Conservation (phyloP, 1,139 yeast species). For the Lodderomyces theae region DNA sequence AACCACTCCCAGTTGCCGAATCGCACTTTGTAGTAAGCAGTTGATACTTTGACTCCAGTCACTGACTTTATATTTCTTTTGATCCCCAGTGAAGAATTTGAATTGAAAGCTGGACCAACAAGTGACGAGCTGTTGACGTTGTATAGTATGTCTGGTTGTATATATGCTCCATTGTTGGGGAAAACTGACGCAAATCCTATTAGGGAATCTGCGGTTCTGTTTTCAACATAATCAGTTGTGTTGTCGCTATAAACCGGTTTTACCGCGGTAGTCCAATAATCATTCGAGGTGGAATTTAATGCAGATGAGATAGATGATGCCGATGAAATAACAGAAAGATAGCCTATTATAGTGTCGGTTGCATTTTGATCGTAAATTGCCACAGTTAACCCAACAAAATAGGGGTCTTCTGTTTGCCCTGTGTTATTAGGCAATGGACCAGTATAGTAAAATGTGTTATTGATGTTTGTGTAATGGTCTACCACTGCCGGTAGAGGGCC, state of each 20-base stretch:
- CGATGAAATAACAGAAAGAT: slow-evolving; percentile 8
- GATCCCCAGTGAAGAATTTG: slow-evolving; percentile 2
- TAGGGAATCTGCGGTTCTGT: slow-evolving; percentile 11
- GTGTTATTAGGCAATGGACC: slow-evolving; percentile 9
- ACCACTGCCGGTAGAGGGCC: slow-evolving; percentile 5
- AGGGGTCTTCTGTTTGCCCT: background rate
- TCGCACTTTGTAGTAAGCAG: slow-evolving; percentile 63
- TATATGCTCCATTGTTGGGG: slow-evolving; percentile 1
- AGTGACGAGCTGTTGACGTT: slow-evolving; percentile 1
- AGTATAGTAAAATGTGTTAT: slow-evolving; percentile 4
- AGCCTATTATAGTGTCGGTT: slow-evolving; percentile 3
- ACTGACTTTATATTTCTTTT: slow-evolving; percentile 44
- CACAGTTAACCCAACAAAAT: slow-evolving; percentile 7
- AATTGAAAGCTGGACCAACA: background rate
- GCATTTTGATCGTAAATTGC: slow-evolving; percentile 1
- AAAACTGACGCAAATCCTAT: slow-evolving; percentile 8
- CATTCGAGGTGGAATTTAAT: slow-evolving; percentile 13
- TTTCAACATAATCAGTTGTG: slow-evolving; percentile 6
- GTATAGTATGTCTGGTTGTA: slow-evolving; percentile 5
- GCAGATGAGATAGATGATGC: slow-evolving; percentile 6
- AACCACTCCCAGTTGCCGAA: slow-evolving; percentile 58
- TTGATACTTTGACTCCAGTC: slow-evolving; percentile 51
- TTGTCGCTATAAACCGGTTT: slow-evolving; percentile 25
- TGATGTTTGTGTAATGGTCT: background rate
- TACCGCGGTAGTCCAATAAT: slow-evolving; percentile 35